Conservation (phyloP, 108 stramenopile genomes). For the Bacterosira constricta region DNA sequence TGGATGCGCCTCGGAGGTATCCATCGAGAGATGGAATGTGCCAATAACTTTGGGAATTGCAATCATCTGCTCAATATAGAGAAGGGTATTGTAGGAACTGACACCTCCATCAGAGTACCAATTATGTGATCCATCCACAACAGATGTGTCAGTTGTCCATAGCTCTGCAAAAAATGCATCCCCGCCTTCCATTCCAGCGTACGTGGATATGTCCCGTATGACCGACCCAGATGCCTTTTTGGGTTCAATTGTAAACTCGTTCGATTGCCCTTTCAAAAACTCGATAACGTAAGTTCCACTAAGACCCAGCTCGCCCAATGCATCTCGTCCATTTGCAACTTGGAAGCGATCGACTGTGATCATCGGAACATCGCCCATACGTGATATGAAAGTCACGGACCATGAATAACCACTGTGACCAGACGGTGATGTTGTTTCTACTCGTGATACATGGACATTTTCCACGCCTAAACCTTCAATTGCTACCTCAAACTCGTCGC, state of each 20-base stretch:
- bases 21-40: conserved; percentile 40
- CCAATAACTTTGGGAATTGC: conserved; percentile 23
- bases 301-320: conserved; percentile 29
- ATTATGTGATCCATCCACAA: conserved; percentile 45
- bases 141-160: conserved; percentile 52
- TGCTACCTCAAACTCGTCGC: conserved; percentile 33
- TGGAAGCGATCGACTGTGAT: conserved; percentile 38
- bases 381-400: conserved; percentile 69
- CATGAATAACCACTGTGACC: conserved; percentile 54
- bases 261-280: conserved; percentile 71
- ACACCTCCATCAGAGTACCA: conserved; percentile 58
- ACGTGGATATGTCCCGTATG: conserved; percentile 62
- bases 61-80: conserved; percentile 65
- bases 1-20: conserved; percentile 19
- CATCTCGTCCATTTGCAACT: conserved; percentile 50
- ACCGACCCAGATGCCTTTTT: conserved; percentile 72
- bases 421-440: conserved; percentile 25
- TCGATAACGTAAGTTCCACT: conserved; percentile 44
- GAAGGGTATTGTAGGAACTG: conserved; percentile 60
- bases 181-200: conserved; percentile 60
- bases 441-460: conserved; percentile 65
- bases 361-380: conserved; percentile 66
- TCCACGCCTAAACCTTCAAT: conserved; percentile 40
- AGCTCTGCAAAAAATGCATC: conserved; percentile 87
- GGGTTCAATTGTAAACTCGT: conserved; percentile 86